Conservation (phyloP, 805 yeast genomes). For the Ogataea neopini region DNA sequence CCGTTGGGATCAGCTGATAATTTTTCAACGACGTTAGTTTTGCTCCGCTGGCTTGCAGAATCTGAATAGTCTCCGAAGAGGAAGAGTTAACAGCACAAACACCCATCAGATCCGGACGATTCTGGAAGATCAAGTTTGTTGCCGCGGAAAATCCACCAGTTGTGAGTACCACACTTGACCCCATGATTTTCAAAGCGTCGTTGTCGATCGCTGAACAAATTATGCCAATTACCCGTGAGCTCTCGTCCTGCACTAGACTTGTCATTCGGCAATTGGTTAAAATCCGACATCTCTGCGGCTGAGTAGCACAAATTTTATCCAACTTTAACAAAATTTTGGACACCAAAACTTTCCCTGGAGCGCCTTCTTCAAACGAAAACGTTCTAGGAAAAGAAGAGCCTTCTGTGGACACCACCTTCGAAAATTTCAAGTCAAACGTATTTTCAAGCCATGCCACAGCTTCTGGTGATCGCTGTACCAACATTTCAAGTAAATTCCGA, state of each 20-base stretch:
- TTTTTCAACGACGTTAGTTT: conserved; percentile 55
- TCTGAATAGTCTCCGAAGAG: conserved; percentile 57
- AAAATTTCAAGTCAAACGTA: conserved; percentile 53
- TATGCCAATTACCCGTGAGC: conserved; percentile 22
- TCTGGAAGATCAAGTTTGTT: conserved; percentile 44
- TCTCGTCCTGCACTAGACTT: conserved; percentile 36
- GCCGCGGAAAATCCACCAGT: conserved; percentile 62
- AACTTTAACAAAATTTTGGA: conserved; percentile 48
- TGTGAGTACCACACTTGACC: conserved; percentile 60
- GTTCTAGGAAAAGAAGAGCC: conserved; percentile 22
- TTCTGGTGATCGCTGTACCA: conserved; percentile 58
- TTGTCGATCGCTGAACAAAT: conserved; percentile 29
- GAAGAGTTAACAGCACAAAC: conserved; percentile 56
- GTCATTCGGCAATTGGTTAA: conserved; percentile 37
- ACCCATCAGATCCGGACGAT: conserved; percentile 54
- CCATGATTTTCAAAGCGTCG: conserved; percentile 27
- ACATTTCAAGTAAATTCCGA: conserved; percentile 35
- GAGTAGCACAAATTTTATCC: conserved; percentile 35
- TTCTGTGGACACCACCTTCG: conserved; percentile 3
- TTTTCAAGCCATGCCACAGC: conserved; percentile 75
- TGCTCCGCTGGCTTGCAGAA: conserved; percentile 50
- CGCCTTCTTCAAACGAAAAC: conserved; percentile 27
- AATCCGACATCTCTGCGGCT: conserved; percentile 41
- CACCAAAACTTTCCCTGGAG: conserved; percentile 64
- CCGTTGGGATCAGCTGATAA: conserved; percentile 66